Base-by-base conservation (phyloP, 108 stramenopile genomes). In the Skeletonema menzelii region DNA sequence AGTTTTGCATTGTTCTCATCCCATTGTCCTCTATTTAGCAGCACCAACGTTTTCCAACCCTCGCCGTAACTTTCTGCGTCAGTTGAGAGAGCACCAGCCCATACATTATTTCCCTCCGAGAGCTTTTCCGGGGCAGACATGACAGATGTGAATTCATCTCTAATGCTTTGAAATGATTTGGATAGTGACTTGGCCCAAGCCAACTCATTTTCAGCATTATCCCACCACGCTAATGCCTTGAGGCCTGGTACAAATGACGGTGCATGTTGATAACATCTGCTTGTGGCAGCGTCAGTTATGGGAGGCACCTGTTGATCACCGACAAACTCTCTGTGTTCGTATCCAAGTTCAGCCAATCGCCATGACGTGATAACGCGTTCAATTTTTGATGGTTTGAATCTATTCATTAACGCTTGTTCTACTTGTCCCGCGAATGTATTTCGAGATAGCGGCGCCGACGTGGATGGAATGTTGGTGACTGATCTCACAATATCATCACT, bases 21-120 rank as follows among this genome's bases (percentile, higher is more conserved):
- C 97, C 97, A 97, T n/a, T 82, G 82, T 28, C 91, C 93, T n/a
- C 97, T 88, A 80, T 96, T 90, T 69, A 94, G 75, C 31, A 97
- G 67, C 4, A 95, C 95, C 8, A 97, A 76, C 30, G 96, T 97
- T 63, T 85, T 94, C 97, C 97, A 97, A 7, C 92, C 95, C 15
- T 83, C 87, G 11, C 93, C 92, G 46, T 93, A 95, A 27, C 83
- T 73, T 40, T 76, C 72, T 46, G 92, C 90, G 75, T 93, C 90
- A 20, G 88, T 84, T 0, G 91, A 92, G 59, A 89, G 72, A 44
- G 94, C 91, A 8, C 87, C 84, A 22, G 88, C 87, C 94, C 96
- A 96, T 24, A 96, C 22, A 71, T 95, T 94, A 73, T 93, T 96
- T 31, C 93, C 96, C 49, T 76, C 84, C 55, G 67, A 15, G 13